Percentiles rank a stretch among this genome's conserved stretches.
Conservation (phyloP, 805 yeast species). For the Metschnikowia noctiluminum region DNA sequence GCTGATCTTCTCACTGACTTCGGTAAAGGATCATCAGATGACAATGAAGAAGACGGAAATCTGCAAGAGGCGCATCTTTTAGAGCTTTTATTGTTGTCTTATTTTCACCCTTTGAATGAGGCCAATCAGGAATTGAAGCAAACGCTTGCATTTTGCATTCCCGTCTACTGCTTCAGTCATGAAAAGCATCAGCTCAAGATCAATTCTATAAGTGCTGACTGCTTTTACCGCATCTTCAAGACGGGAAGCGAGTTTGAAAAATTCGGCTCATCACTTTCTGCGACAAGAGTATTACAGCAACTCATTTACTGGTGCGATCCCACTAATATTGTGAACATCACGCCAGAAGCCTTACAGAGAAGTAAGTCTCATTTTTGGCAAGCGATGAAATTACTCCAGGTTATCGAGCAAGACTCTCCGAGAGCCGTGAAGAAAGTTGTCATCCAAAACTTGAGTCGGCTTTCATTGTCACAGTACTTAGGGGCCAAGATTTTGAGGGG, state of each 20-base stretch:
- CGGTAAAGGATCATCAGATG: slow-evolving; percentile 14
- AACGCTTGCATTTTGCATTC: slow-evolving; percentile 80
- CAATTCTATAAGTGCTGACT: slow-evolving; percentile 62
- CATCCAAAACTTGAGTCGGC: slow-evolving; percentile 47
- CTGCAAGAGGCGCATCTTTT: slow-evolving; percentile 44
- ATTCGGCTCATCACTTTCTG: slow-evolving; percentile 33
- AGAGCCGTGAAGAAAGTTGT: slow-evolving; percentile 53
- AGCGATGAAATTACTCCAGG: slow-evolving; percentile 50
- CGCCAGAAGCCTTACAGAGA: slow-evolving; percentile 37
- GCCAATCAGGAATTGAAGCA: slow-evolving; percentile 68
- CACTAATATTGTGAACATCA: slow-evolving; percentile 49
- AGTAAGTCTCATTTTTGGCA: slow-evolving; percentile 56
- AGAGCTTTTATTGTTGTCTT: slow-evolving; percentile 67
- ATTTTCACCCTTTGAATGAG: slow-evolving; percentile 67
- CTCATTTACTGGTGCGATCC: slow-evolving; percentile 87
- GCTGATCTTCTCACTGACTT: slow-evolving; percentile 68
- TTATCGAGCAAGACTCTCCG: slow-evolving; percentile 48
- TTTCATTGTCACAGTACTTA: slow-evolving; percentile 31
- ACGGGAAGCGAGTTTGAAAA: slow-evolving; percentile 33
- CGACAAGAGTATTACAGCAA: slow-evolving; percentile 62
- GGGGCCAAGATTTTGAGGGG: slow-evolving; percentile 31
- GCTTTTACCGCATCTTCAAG: slow-evolving; percentile 54
- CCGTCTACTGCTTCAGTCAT: slow-evolving; percentile 82
- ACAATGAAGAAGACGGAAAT: slow-evolving; percentile 18
- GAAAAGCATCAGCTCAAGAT: slow-evolving; percentile 65